Evolutionary conservation across 2,329 filamentous ascomycete genomes (phyloP), one percentile per base, ranked within the genome.

Genomic region (Tolypocladium pustulatum): DNA sequence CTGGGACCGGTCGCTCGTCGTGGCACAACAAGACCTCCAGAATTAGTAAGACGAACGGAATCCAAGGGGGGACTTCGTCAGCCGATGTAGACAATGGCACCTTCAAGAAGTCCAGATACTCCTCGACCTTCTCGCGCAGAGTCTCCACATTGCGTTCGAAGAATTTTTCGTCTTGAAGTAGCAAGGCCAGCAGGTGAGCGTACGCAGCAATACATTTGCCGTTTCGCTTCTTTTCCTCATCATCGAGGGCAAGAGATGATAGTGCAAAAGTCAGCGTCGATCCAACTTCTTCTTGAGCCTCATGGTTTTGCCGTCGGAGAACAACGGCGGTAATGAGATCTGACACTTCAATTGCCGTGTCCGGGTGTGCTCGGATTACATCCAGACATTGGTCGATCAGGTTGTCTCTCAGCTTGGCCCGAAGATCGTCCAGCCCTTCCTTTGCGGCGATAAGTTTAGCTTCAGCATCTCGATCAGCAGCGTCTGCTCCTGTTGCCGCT

Each of bases 371-470:
- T 69, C 93, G 89, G 57, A 99, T 86, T 38, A 97, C 86, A 66
- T 97, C 92, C 27, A 99, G 78, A 63, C 90, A 96, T 59, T 91
- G 88, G 65, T 97, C 92, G 60, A 97, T 92, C 58, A 97, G 75
- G 58, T 90, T 87, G 25, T 84, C 79, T 43, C 90, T 84, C 46
- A 97, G 78, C n/a, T 79, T 81, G 5, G 81, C 79, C 53, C 94
- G 86, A 70, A 90, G 83, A 38, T 83, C 82, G 62, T 96, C 90
- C 8, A 99, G 78, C 63, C 91, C 88, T 59, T 97, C 90, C 59
- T 91, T 80, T 0, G 89, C 66, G 32, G 63, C 63, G 55, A 66
- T 57, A 30, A 66, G 59, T 17, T 64, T 40, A 15, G 43, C 49
- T 7, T 63, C 63, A 1, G 56, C 46, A 8, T 63, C 58, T 15